Base-by-base conservation (phyloP, 306 rosid genomes). In the Albizia julibrissin region DNA sequence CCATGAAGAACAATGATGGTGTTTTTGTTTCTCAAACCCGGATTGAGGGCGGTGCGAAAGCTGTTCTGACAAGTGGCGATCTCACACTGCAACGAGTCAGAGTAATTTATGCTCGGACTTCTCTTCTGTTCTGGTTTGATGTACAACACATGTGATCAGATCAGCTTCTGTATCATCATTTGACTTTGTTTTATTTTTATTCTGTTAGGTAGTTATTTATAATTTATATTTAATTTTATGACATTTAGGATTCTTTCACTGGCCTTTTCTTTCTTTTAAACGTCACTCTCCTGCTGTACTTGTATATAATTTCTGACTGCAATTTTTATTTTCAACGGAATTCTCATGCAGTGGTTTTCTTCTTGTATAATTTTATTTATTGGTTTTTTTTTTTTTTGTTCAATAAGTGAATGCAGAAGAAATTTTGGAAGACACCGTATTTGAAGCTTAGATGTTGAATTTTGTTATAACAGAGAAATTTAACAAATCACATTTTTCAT, bases 31-130 rank as follows among this genome's bases (percentile, higher is more conserved):
- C 98, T 34, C 91, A 91, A 81, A 95, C 99, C 39, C 95, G 98
- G n/a, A 95, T 95, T 0, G 99, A 95, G 79, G 99, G 98, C 2
- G 99, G 99, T 2, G 92, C 98, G 59, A 95, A 90, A 84, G 99
- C 99, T 15, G 95, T 95, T 58, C 66, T 90, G 68, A 95, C 97
- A 9, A 89, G 90, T 26, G 99, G 97, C 16, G 89, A 93, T 84
- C 81, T 95, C 80, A 80, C 87, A 1, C 82, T 95, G 92, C 98
- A 92, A 86, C 95, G 97, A 19, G 99, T 95, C 69, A 89, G 97
- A 79, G 99, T 95, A 54, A 92, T 93, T 74, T 95, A 93, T 86
- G 85, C 97, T 46, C 84, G 92, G 80, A 89, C 98, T 8, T 88
- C 93, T 29, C 85, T 95, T 73, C 85, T 95, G 75, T 95, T 95